phyloP scores from a whole-genome alignment of 441 rosid species.

The Corymbia citriodora region DNA sequence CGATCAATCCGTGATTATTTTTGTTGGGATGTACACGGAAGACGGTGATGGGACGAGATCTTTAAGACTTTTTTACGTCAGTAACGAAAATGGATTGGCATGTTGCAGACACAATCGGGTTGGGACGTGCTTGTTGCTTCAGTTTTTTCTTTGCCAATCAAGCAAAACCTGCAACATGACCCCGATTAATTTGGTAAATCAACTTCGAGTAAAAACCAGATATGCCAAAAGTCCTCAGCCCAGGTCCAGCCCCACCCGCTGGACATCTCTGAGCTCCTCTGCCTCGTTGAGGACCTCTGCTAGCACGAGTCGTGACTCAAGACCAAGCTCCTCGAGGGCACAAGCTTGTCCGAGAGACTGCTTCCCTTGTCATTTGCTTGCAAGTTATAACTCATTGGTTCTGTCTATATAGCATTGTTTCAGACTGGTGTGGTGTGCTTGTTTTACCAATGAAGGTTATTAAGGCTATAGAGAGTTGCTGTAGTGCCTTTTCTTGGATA shows the following conservation, averaged over 20 bases:
- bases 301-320: conserved; percentile 54
- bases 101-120: conserved; percentile 3
- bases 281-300: conserved; percentile 59
- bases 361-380: conserved; percentile 54
- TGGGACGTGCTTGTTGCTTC: background rate
- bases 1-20: background rate
- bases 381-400: background rate
- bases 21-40: background rate
- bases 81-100: conserved; percentile 4
- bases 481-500: background rate
- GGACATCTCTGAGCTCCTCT: conserved; percentile 58
- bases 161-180: conserved; percentile 13
- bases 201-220: background rate
- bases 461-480: background rate
- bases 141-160: conserved; percentile 3
- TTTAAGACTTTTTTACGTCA: background rate
- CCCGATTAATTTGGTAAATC: background rate
- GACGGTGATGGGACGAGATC: background rate
- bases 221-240: conserved; percentile 39
- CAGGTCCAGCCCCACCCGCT: conserved; percentile 75
- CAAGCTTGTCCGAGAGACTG: conserved; percentile 55
- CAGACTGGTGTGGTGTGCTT: background rate
- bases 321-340: conserved; percentile 59
- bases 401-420: background rate
- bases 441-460: background rate